Evolutionary conservation across 257 asterid species (phyloP).

Genomic region (Lavandula angustifolia): DNA sequence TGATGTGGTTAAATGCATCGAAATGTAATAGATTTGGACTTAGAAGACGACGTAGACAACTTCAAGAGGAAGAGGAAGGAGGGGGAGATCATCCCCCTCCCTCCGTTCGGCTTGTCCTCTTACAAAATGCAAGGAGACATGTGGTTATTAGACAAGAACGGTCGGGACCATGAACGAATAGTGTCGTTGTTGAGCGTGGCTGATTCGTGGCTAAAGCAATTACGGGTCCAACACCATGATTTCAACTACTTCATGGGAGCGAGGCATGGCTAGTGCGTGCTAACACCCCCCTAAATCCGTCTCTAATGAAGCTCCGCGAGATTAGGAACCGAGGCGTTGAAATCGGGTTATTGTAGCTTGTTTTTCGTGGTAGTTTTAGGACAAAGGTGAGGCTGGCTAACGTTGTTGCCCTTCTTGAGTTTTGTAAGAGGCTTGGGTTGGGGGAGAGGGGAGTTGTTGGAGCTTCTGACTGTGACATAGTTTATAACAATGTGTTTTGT

Average conservation of each 20-base stretch:
- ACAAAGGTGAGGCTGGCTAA: conserved; percentile 32
- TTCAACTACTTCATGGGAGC: conserved; percentile 84
- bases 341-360: conserved; percentile 18
- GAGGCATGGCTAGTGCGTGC: conserved; percentile 44
- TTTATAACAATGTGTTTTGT: conserved; percentile 20
- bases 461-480: conserved; percentile 28
- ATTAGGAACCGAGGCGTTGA: conserved; percentile 30
- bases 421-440: conserved; percentile 30
- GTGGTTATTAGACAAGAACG: conserved; percentile 52
- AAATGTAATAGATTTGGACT: conserved; percentile 37
- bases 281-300: background rate
- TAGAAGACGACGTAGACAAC: conserved; percentile 34
- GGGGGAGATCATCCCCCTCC: conserved; percentile 44
- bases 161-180: conserved; percentile 53
- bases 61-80: conserved; percentile 37
- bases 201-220: conserved; percentile 94
- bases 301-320: conserved; percentile 24
- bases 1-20: background rate
- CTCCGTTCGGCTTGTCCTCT: conserved; percentile 80
- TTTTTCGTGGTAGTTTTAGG: conserved; percentile 30
- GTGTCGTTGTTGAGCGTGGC: conserved; percentile 74
- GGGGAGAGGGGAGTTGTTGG: conserved; percentile 19
- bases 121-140: conserved; percentile 71
- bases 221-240: conserved; percentile 88
- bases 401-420: conserved; percentile 15